Evolutionary conservation across 176 grass and related monocot genomes (phyloP), one percentile per base, ranked within the genome.

Genomic region (sorghum (Sorghum bicolor)): DNA sequence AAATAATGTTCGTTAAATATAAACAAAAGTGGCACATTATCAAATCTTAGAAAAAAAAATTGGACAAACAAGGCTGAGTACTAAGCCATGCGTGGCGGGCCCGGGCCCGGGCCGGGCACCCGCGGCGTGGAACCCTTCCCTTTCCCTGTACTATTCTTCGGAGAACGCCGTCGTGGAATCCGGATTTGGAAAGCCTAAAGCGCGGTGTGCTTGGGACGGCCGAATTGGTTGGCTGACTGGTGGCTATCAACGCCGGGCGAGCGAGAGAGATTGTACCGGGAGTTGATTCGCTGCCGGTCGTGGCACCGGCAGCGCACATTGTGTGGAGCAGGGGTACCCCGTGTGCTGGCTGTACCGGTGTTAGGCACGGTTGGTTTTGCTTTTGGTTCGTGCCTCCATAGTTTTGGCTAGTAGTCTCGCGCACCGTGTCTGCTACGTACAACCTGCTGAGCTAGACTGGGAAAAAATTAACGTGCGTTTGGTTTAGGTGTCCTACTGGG

Each of bases 161-260:
- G n/a, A n/a, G n/a, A n/a, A n/a, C n/a, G 20, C 8, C 11, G 52
- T 28, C 6, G 32, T 32, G 11, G 52, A 57, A 81, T 81, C 60
- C 71, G 78, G 78, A 76, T 61, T 82, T 28, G 45, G 61, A 81
- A 81, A 87, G 70, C 32, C 0, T 1, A 9, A 9, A 40, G 41
- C 77, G 47, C 58, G 67, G 29, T 8, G 58, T 82, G 79, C 64
- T 44, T 69, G 22, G 15, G 71, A 15, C 11, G 26, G 40, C 16
- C 30, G 61, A 37, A 4, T 60, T 25, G 47, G 45, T 13, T 43
- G 41, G 41, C 41, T 43, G 6, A 2, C 12, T n/a, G 13, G 0
- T 57, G 20, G 48, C 33, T 44, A 55, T 50, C 39, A 26, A 26
- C 19, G 57, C 12, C 43, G 43, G 1, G 5, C 31, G 9, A n/a